A percentile compares a stretch with the other conserved stretches of the same genome.
Evolutionary conservation across 257 asterid genomes (phyloP).

Genomic region (Solanum clarkiae): DNA sequence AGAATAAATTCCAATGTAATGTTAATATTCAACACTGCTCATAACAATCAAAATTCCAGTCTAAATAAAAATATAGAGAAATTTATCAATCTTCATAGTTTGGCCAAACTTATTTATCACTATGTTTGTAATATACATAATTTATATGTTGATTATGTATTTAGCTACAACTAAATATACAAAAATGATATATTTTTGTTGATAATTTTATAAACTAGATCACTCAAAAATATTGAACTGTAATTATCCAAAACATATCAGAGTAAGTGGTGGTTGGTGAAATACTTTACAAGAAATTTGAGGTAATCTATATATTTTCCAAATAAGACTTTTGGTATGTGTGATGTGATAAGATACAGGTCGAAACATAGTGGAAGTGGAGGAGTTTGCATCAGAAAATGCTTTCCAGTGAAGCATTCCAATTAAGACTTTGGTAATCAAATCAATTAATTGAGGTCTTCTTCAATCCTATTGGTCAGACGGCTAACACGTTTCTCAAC

Average conservation of each 20-base stretch:
- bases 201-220: too few species aligned
- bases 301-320: neutral
- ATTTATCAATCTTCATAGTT: neutral
- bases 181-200: too few species aligned
- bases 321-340: neutral
- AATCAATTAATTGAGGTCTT: neutral
- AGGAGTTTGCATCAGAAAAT: neutral
- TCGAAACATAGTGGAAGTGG: neutral
- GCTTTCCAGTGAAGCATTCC: slow-evolving; percentile 2
- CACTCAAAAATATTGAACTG: too few species aligned
- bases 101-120: neutral
- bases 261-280: neutral
- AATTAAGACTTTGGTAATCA: neutral
- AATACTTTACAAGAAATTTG: neutral
- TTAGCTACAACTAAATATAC: too few species aligned
- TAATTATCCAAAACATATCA: too few species aligned
- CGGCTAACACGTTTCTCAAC: neutral
- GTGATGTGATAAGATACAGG: neutral
- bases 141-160: neutral
- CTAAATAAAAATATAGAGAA: neutral
- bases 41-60: neutral
- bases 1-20: neutral
- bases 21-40: neutral
- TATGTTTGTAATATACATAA: neutral
- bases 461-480: neutral